Evolutionary conservation across 139 green algal species (phyloP).

Genomic region (Trebouxia sp.): DNA sequence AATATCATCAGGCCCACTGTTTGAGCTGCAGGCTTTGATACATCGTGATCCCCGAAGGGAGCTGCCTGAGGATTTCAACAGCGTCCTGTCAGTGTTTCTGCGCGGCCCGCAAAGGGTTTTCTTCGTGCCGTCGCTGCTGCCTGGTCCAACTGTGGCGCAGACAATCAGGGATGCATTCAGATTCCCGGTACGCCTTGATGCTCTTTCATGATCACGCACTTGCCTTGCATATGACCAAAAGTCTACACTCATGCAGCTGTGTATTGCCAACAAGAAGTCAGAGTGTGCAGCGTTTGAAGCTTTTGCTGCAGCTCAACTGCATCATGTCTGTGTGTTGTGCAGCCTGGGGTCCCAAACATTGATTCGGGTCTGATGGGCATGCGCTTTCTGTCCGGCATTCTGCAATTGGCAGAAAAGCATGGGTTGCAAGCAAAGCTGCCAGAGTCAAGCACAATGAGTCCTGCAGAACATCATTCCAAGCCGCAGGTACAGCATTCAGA

Average conservation of each 20-base stretch:
- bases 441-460: not conserved
- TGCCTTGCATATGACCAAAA: no score
- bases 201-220: not conserved
- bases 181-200: slow-evolving; percentile 5
- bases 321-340: not conserved
- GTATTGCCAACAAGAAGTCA: no score
- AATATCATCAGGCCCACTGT: no score
- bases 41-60: not conserved
- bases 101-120: not conserved
- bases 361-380: slow-evolving; percentile 17
- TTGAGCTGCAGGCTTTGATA: not conserved
- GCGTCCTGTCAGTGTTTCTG: slow-evolving; percentile 4
- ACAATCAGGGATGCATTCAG: slow-evolving; percentile 6
- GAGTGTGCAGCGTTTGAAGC: no score
- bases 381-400: slow-evolving; percentile 12
- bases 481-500: no score
- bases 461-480: no score
- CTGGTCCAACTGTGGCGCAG: not conserved
- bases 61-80: slow-evolving; percentile 20
- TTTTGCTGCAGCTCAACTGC: not conserved
- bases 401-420: not conserved
- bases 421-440: not conserved
- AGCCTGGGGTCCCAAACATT: not conserved
- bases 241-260: no score
- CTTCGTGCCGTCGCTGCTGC: slow-evolving; percentile 16